phyloP scores from a whole-genome alignment of 2,329 filamentous ascomycete species.

The Fusarium austroafricanum region DNA sequence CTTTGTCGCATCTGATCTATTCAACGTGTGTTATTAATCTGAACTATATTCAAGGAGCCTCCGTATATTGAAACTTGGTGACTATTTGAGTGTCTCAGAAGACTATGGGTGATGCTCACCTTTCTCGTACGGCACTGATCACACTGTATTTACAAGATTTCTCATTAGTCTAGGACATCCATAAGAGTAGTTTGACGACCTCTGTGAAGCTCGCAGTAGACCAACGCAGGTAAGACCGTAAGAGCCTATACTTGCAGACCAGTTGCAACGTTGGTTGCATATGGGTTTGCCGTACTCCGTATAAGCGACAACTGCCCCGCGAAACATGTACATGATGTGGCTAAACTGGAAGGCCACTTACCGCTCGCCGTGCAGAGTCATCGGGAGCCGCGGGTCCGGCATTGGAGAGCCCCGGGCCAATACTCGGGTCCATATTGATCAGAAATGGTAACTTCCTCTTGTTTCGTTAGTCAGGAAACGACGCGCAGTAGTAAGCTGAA shows the following conservation, averaged over 20 bases:
- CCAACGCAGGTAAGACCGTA: not conserved
- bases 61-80: not conserved
- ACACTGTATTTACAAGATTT: conserved; percentile 50
- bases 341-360: conserved; percentile 45
- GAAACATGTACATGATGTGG: not conserved
- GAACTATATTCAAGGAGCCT: not conserved
- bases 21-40: conserved; percentile 35
- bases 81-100: conserved; percentile 12
- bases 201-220: not conserved
- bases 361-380: conserved; percentile 52
- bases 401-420: conserved; percentile 15
- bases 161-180: conserved; percentile 8
- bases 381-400: conserved; percentile 51
- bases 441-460: conserved; percentile 1
- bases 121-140: conserved; percentile 59
- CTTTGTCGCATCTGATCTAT: conserved; percentile 70
- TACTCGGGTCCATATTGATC: conserved; percentile 34
- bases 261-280: not conserved
- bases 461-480: not conserved
- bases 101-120: conserved; percentile 46
- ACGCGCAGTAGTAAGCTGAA: not conserved
- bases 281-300: not conserved
- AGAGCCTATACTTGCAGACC: not conserved
- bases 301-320: not conserved
- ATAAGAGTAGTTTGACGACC: not conserved